phyloP scores from a whole-genome alignment of 139 green algal species.

The Chlorella sp. region DNA sequence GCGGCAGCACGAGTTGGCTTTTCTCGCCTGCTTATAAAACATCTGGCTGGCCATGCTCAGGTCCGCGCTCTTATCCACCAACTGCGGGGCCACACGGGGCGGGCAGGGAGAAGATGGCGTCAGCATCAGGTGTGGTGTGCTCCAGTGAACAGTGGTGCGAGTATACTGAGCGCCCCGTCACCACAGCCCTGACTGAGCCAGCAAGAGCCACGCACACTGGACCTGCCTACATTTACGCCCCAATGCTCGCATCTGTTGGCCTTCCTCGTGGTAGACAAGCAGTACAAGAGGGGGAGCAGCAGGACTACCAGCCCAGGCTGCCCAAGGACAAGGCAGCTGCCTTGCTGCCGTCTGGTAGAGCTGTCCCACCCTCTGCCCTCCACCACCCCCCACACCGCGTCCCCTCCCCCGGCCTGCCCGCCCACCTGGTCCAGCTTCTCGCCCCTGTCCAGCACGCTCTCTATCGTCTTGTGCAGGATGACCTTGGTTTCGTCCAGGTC shows the following conservation, averaged over 20 bases:
- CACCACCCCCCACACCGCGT: background rate
- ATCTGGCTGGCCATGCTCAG: conserved; percentile 97
- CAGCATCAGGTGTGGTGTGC: background rate
- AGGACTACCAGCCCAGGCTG: too few relatives aligned
- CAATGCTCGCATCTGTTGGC: too few relatives aligned
- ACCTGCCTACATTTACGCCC: too few relatives aligned
- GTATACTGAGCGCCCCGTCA: too few relatives aligned
- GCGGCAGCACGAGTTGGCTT: conserved; percentile 89
- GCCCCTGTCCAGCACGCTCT: conserved; percentile 94
- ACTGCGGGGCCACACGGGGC: conserved; percentile 19
- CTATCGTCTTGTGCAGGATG: conserved; percentile 98
- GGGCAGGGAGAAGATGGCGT: background rate
- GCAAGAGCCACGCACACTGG: too few relatives aligned
- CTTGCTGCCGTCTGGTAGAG: background rate
- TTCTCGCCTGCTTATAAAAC: conserved; percentile 93
- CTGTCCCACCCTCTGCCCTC: background rate
- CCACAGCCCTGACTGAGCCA: too few relatives aligned
- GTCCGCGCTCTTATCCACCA: conserved; percentile 97
- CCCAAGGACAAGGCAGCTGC: too few relatives aligned
- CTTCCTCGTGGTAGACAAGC: too few relatives aligned
- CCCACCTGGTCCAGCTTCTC: conserved; percentile 94
- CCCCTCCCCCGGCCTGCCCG: background rate
- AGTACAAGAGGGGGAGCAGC: too few relatives aligned
- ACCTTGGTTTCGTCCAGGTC: conserved; percentile 96
- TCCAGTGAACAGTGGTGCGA: background rate